These are phyloP conservation scores for Aspergillus nomiae DNA, from an alignment of 2,329 filamentous ascomycete genomes.

Conservation along the genomic window DNA sequence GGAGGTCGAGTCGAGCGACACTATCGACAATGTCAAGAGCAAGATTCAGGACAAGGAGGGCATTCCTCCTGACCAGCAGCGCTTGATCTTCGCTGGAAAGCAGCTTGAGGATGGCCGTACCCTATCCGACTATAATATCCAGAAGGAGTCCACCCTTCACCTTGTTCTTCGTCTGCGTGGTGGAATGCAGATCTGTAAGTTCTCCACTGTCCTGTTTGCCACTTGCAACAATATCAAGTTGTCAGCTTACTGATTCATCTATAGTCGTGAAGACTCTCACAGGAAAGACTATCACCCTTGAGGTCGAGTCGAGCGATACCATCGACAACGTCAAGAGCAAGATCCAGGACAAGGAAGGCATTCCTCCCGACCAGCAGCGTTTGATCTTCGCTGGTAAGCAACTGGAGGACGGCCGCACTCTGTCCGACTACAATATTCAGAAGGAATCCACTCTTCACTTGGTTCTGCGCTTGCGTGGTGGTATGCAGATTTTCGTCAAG, in stretches of 20 bases:
- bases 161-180: slow-evolving; percentile 73
- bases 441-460: slow-evolving; percentile 87
- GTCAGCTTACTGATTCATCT: slow-evolving; percentile 13
- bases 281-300: slow-evolving; percentile 66
- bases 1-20: slow-evolving; percentile 53
- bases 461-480: slow-evolving; percentile 83
- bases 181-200: slow-evolving; percentile 65
- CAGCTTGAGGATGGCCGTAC: slow-evolving; percentile 61
- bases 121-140: slow-evolving; percentile 58
- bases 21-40: slow-evolving; percentile 59
- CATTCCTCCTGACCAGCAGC: slow-evolving; percentile 61
- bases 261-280: slow-evolving; percentile 61
- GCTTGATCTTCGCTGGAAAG: slow-evolving; percentile 61
- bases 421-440: slow-evolving; percentile 94
- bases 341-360: slow-evolving; percentile 98
- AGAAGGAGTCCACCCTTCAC: slow-evolving; percentile 69
- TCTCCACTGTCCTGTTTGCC: slow-evolving; percentile 6
- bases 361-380: slow-evolving; percentile 93
- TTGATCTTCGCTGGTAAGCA: slow-evolving; percentile 97
- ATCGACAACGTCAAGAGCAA: slow-evolving; percentile 97
- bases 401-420: slow-evolving; percentile 88
- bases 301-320: slow-evolving; percentile 74
- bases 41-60: slow-evolving; percentile 64
- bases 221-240: slow-evolving; percentile 11
- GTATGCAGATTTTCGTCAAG: slow-evolving; percentile 64